A percentile compares a stretch with the other conserved stretches of the same genome.
These are phyloP conservation scores for Scenedesmus sp. DNA, from an alignment of 163 green algal species.

Conservation along the genomic window DNA sequence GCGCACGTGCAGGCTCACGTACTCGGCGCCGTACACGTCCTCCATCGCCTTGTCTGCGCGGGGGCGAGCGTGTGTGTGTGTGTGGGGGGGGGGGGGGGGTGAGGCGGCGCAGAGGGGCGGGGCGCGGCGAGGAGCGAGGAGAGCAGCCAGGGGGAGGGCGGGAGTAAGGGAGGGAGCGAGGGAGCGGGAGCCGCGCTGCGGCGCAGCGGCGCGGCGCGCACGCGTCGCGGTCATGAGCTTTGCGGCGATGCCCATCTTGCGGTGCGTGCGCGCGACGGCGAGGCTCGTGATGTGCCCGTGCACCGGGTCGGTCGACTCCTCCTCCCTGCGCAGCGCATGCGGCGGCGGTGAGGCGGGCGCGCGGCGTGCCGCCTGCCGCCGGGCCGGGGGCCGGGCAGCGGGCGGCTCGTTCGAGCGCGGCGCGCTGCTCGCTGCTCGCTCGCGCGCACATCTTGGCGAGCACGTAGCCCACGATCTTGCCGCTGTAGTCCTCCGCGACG, in stretches of 20 bases:
- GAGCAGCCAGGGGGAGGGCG: too few relatives aligned
- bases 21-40: slow-evolving; percentile 93
- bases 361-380: background rate
- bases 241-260: slow-evolving; percentile 97
- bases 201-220: too few relatives aligned
- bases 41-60: slow-evolving; percentile 95
- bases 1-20: slow-evolving; percentile 96
- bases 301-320: slow-evolving; percentile 76
- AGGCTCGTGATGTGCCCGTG: slow-evolving; percentile 98
- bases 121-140: too few relatives aligned
- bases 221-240: slow-evolving; percentile 95
- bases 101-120: background rate
- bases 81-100: background rate
- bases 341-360: background rate
- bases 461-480: slow-evolving; percentile 98
- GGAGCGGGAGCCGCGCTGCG: background rate
- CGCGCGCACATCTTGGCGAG: slow-evolving; percentile 92
- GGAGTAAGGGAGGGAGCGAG: background rate
- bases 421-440: background rate
- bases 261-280: slow-evolving; percentile 91
- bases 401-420: background rate
- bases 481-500: slow-evolving; percentile 96
- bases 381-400: too few relatives aligned
- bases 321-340: slow-evolving; percentile 78
- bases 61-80: too few relatives aligned